Conservation (phyloP, 495 filamentous ascomycete genomes). For the Choiromyces venosus region DNA sequence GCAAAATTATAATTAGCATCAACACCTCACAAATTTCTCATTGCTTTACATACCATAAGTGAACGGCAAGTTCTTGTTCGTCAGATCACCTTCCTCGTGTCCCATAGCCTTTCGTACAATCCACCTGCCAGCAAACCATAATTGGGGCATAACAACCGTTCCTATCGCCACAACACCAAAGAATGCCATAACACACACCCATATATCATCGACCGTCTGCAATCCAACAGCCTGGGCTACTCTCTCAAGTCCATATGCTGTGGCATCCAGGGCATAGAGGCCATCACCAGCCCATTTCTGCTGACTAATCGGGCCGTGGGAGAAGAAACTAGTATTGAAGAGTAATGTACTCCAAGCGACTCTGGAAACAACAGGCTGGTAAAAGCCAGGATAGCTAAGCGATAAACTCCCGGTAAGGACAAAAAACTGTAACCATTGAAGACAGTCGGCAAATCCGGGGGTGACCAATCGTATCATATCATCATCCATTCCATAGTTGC, state of each 20-base stretch:
- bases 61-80: conserved; percentile 89
- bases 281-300: conserved; percentile 55
- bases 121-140: conserved; percentile 71
- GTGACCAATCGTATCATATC: conserved; percentile 89
- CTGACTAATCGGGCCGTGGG: conserved; percentile 59
- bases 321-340: conserved; percentile 88
- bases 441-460: conserved; percentile 91
- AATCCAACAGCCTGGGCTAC: conserved; percentile 83
- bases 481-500: conserved; percentile 90
- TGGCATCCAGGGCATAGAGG: conserved; percentile 66
- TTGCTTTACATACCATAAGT: conserved; percentile 60
- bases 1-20: conserved; percentile 13
- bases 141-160: conserved; percentile 66
- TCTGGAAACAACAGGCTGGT: conserved; percentile 82
- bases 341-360: conserved; percentile 82
- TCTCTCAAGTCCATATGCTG: conserved; percentile 66
- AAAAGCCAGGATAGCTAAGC: conserved; percentile 87
- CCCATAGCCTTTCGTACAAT: conserved; percentile 61
- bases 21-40: not conserved
- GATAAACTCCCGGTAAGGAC: conserved; percentile 80
- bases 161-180: conserved; percentile 64
- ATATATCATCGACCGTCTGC: conserved; percentile 68
- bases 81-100: conserved; percentile 77
- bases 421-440: conserved; percentile 94
- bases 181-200: conserved; percentile 88